Evolutionary conservation across 108 stramenopile genomes (phyloP), one percentile per base, ranked within the genome.

Genomic region (Cyclotella sp.): DNA sequence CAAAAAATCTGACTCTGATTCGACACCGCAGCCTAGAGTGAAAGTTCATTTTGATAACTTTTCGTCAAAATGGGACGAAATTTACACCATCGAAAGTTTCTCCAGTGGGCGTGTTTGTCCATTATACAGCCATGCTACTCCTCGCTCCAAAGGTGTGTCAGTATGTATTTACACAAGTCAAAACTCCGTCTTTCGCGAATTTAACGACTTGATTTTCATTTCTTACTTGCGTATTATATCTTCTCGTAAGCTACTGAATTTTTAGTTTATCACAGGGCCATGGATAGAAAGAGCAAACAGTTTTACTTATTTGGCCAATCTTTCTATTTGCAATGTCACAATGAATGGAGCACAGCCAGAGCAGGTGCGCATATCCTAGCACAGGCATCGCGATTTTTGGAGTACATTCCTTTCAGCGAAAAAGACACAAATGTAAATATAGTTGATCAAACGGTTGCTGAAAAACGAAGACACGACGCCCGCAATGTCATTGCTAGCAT

Each of bases 11-110:
- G 76, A 40, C 34, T 73, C 84, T 11, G 59, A n/a, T 43, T 67
- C 46, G 34, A 61, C 58, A 45, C 21, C 70, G n/a, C 54, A 59
- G 65, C 85, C 49, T 24, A 90, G 89, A 71, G 91, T 93, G 57
- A 82, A 77, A 47, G 85, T 98, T 42, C 97, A 98, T 84, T 99
- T 98, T 72, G 98, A 99, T 76, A 86, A 89, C 54, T 98, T 93
- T 81, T 82, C 89, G 10, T 63, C 84, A n/a, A 95, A 92, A 78
- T 98, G 97, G 97, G 97, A 98, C 73, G 95, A 97, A 75, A 81
- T 69, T 28, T 98, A 95, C 75, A 73, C 84, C 1, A 88, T 95
- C 18, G 83, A 87, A 4, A 87, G 95, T 65, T 96, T 95, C 83
- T 73, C 58, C 7, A 86, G 88, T 45, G 89, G 91, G 18, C 76